These are phyloP conservation scores for Berkeleyomyces basicola DNA, from an alignment of 2,329 filamentous ascomycete species.

Conservation along the genomic window DNA sequence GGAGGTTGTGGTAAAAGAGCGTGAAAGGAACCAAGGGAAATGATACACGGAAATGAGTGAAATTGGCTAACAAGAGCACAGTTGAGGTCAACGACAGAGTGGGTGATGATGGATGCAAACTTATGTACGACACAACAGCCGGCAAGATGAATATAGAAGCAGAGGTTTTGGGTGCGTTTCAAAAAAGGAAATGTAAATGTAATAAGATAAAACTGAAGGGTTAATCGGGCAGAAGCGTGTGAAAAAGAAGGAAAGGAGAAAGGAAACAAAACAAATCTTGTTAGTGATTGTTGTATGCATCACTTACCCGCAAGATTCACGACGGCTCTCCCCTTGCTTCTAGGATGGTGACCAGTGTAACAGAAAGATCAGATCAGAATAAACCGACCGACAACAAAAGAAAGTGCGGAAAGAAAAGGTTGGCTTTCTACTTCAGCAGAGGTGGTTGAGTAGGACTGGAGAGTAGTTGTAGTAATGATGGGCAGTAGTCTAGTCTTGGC, in stretches of 20 bases:
- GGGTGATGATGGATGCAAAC: neutral
- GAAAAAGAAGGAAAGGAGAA: neutral
- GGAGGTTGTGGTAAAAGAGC: neutral
- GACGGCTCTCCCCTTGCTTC: neutral
- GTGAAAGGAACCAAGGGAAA: neutral
- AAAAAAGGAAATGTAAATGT: neutral
- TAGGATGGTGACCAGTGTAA: neutral
- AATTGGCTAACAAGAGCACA: neutral
- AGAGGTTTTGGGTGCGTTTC: neutral
- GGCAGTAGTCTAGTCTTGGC: neutral
- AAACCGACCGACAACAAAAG: neutral
- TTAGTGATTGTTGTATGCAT: neutral
- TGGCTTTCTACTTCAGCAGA: neutral
- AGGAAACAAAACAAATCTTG: neutral
- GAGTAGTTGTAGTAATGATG: neutral
- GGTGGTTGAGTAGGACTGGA: neutral
- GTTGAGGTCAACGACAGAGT: neutral
- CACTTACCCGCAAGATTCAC: neutral
- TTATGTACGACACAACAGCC: neutral
- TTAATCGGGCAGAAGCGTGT: neutral
- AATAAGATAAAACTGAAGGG: neutral
- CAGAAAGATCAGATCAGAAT: conserved; percentile 2
- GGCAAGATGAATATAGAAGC: neutral
- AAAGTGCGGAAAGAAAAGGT: neutral
- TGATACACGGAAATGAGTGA: neutral